Evolutionary conservation across 2,329 filamentous ascomycete species (phyloP).

Genomic region (Neopestalotiopsis sp.): DNA sequence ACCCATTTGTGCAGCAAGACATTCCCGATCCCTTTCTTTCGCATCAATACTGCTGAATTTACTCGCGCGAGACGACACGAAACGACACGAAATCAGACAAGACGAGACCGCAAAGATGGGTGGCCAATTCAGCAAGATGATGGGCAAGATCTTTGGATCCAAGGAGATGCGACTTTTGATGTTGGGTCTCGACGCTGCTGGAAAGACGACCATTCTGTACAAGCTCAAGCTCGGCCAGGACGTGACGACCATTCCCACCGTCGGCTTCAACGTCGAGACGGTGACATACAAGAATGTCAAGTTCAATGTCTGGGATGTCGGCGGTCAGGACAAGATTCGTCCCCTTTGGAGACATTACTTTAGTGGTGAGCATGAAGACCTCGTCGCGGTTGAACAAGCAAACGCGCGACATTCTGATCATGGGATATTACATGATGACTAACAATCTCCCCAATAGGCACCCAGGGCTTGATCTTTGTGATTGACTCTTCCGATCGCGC

Average conservation of each 20-base stretch:
- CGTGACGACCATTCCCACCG: slow-evolving; percentile 96
- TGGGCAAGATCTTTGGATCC: slow-evolving; percentile 98
- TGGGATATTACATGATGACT: neutral
- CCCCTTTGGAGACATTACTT: slow-evolving; percentile 99
- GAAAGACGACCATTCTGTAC: slow-evolving; percentile 99
- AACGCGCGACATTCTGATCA: no score
- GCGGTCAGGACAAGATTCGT: slow-evolving; percentile 98
- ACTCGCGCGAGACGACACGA: neutral
- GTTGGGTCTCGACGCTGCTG: slow-evolving; percentile 95
- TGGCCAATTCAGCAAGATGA: slow-evolving; percentile 91
- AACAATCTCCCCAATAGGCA: slow-evolving; percentile 60
- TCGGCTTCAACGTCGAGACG: slow-evolving; percentile 99
- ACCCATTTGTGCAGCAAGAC: neutral
- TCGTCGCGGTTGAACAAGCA: neutral
- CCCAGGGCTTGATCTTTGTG: slow-evolving; percentile 97
- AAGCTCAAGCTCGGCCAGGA: slow-evolving; percentile 98
- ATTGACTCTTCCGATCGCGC: slow-evolving; percentile 93
- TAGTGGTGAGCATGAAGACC: slow-evolving; percentile 59
- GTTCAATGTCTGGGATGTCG: slow-evolving; percentile 99
- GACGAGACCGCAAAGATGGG: slow-evolving; percentile 69
- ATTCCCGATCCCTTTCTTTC: neutral
- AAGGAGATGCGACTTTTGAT: slow-evolving; percentile 99
- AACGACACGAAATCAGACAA: neutral
- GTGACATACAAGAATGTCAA: slow-evolving; percentile 99
- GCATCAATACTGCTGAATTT: neutral